phyloP scores from a whole-genome alignment of 2,329 filamentous ascomycete species.

The Phialophora chinensis region DNA sequence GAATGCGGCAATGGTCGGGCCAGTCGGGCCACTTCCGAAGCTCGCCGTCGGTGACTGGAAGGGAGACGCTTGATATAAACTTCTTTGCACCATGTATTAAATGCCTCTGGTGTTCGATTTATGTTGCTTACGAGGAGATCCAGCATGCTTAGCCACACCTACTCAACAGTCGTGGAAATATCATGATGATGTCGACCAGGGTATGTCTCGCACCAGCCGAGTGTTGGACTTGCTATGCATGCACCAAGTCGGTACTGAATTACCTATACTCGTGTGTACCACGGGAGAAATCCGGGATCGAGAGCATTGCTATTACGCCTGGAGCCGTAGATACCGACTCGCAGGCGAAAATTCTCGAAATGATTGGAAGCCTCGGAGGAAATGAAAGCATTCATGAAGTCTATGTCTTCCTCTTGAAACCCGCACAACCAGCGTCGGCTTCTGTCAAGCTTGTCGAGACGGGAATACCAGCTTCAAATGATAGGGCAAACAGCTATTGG shows the following conservation, averaged over 20 bases:
- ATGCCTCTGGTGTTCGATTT: neutral
- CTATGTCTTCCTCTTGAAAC: neutral
- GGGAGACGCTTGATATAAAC: neutral
- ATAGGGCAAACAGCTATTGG: neutral
- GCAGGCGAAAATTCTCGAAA: neutral
- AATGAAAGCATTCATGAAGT: neutral
- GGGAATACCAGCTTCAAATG: neutral
- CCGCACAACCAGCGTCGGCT: constrained; percentile 3
- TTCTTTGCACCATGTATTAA: neutral
- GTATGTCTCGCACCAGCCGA: neutral
- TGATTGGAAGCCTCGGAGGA: too few species aligned
- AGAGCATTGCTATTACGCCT: neutral
- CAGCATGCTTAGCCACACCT: neutral
- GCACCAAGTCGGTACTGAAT: constrained; percentile 8
- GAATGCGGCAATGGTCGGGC: too few species aligned
- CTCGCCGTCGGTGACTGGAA: neutral
- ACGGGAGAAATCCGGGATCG: neutral
- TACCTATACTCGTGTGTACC: neutral
- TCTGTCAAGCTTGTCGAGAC: constrained; percentile 1
- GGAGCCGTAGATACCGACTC: neutral
- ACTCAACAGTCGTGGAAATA: neutral
- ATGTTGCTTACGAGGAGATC: constrained; percentile 3
- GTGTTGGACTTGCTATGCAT: constrained; percentile 2
- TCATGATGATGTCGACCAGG: neutral
- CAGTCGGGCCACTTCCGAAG: neutral